A percentile compares a stretch with the other conserved stretches of the same genome.
Evolutionary conservation across 1,139 yeast species (phyloP).

Genomic region (Geotrichum aggregatum): DNA sequence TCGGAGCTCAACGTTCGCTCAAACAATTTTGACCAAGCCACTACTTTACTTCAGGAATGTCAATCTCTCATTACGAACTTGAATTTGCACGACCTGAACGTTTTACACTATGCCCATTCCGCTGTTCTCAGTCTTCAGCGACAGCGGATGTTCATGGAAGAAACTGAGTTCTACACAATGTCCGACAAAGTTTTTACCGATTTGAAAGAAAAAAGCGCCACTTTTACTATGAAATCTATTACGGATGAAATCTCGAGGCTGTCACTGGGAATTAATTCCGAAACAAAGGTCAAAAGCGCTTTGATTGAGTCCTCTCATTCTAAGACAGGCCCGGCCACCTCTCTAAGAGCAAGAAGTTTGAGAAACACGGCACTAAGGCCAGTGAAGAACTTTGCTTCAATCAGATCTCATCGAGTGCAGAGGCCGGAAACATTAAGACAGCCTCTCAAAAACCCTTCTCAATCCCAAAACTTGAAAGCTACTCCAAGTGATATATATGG

Average conservation of each 20-base stretch:
- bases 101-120: slow-evolving; percentile 28
- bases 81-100: slow-evolving; percentile 26
- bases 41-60: slow-evolving; percentile 25
- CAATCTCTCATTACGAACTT: slow-evolving; percentile 26
- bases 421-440: background rate
- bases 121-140: slow-evolving; percentile 29
- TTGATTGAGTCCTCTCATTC: too few species aligned
- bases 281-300: background rate
- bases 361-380: background rate
- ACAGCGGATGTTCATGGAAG: slow-evolving; percentile 27
- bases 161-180: slow-evolving; percentile 28
- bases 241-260: slow-evolving; percentile 22
- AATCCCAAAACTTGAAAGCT: background rate
- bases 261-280: slow-evolving; percentile 2
- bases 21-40: slow-evolving; percentile 28
- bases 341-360: slow-evolving; percentile 1
- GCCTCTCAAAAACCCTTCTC: background rate
- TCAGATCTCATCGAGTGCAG: background rate
- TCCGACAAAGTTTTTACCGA: slow-evolving; percentile 26
- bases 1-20: slow-evolving; percentile 27
- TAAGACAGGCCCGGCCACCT: background rate
- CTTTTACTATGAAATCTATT: slow-evolving; percentile 22
- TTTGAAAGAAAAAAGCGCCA: slow-evolving; percentile 21
- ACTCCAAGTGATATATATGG: slow-evolving; percentile 23
- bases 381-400: background rate